phyloP scores from a whole-genome alignment of 805 yeast species.

The Saturnispora zaruensis region DNA sequence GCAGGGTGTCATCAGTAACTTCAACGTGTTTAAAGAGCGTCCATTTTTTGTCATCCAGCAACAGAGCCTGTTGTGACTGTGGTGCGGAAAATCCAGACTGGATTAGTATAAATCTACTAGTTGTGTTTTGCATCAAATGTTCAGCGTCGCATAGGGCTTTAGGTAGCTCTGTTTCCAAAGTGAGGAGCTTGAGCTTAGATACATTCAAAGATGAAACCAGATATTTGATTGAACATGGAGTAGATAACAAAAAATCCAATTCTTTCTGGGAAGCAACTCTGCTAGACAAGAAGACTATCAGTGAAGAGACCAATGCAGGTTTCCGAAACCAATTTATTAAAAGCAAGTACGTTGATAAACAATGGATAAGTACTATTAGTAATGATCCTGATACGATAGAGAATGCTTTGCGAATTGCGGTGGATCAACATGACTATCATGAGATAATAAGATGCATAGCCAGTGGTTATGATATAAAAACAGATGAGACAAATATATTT shows the following conservation, averaged over 20 bases:
- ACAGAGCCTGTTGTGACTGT: constrained; percentile 73
- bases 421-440: constrained; percentile 9
- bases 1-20: constrained; percentile 30
- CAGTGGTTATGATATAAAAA: constrained; percentile 39
- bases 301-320: constrained; percentile 31
- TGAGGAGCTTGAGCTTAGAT: constrained; percentile 73
- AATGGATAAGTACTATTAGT: constrained; percentile 28
- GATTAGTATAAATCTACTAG: constrained; percentile 70
- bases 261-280: constrained; percentile 47
- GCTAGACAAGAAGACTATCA: constrained; percentile 21
- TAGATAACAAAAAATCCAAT: constrained; percentile 51
- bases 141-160: constrained; percentile 82
- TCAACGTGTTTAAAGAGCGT: constrained; percentile 31
- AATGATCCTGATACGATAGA: constrained; percentile 25
- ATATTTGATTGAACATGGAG: constrained; percentile 37
- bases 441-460: constrained; percentile 37
- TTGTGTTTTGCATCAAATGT: constrained; percentile 73
- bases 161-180: constrained; percentile 74
- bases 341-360: constrained; percentile 53
- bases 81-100: constrained; percentile 59
- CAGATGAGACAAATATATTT: constrained; percentile 32
- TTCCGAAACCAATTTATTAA: constrained; percentile 52
- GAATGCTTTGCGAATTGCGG: not conserved
- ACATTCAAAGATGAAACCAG: constrained; percentile 52
- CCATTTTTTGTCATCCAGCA: constrained; percentile 40